These are phyloP conservation scores for Dactylellina leptospora DNA, from an alignment of 2,329 filamentous ascomycete genomes.

Conservation along the genomic window DNA sequence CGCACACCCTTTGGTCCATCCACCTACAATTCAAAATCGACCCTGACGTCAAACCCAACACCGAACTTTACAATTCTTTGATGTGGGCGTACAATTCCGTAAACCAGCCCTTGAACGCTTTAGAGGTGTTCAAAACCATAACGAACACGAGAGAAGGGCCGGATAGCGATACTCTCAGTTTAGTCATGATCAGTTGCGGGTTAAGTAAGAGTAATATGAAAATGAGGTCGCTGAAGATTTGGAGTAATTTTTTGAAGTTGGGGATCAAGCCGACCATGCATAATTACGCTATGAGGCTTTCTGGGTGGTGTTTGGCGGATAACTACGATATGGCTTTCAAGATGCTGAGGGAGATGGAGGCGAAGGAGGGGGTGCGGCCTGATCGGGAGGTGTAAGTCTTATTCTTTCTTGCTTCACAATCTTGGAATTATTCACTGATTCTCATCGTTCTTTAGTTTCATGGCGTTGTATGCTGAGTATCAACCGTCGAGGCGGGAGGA, in stretches of 20 bases:
- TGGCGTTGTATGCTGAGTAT: constrained; percentile 49
- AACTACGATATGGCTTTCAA: constrained; percentile 73
- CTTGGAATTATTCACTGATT: not conserved
- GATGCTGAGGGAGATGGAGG: constrained; percentile 73
- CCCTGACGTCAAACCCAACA: constrained; percentile 77
- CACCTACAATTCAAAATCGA: constrained; percentile 97
- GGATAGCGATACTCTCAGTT: constrained; percentile 78
- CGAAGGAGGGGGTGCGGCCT: constrained; percentile 72
- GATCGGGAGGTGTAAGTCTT: constrained; percentile 74
- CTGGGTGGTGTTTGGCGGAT: constrained; percentile 77
- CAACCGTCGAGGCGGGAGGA: constrained; percentile 68
- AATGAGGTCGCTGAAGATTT: constrained; percentile 71
- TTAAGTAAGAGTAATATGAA: constrained; percentile 68
- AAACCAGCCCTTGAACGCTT: constrained; percentile 71
- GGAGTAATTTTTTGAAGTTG: constrained; percentile 75
- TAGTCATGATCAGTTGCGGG: constrained; percentile 83
- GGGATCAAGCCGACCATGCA: constrained; percentile 78
- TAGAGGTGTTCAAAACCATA: constrained; percentile 86
- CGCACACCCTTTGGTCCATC: constrained; percentile 75
- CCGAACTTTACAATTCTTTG: constrained; percentile 79
- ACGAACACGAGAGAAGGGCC: constrained; percentile 85
- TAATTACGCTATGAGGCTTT: constrained; percentile 80
- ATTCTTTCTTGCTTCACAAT: constrained; percentile 9
- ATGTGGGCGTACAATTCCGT: constrained; percentile 85
- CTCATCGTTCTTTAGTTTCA: constrained; percentile 21